Evolutionary conservation across 2,329 filamentous ascomycete genomes (phyloP).

Genomic region (Emergomyces orientalis): DNA sequence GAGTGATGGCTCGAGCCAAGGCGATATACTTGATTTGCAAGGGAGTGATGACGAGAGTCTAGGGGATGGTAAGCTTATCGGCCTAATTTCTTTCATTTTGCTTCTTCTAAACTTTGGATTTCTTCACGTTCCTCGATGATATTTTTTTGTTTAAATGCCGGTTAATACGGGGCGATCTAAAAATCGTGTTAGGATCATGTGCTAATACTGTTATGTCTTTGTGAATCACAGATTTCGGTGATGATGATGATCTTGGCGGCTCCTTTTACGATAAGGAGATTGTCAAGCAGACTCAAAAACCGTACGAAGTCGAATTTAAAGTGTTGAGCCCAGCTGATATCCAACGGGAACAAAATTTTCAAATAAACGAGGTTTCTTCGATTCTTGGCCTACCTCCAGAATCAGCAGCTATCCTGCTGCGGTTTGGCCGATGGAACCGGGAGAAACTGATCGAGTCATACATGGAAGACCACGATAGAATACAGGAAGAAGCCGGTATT

Average conservation of each 20-base stretch:
- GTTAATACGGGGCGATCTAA: neutral
- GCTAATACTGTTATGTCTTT: neutral
- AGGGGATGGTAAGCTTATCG: slow-evolving; percentile 30
- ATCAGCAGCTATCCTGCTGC: slow-evolving; percentile 79
- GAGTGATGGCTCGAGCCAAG: slow-evolving; percentile 70
- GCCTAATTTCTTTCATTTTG: neutral
- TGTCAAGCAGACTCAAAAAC: slow-evolving; percentile 59
- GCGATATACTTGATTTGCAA: slow-evolving; percentile 55
- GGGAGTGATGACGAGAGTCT: slow-evolving; percentile 61
- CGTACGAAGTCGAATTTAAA: slow-evolving; percentile 77
- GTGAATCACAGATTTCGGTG: slow-evolving; percentile 18
- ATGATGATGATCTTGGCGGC: slow-evolving; percentile 49
- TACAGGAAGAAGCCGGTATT: slow-evolving; percentile 76
- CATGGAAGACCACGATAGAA: slow-evolving; percentile 75
- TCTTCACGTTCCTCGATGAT: neutral
- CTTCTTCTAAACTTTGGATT: neutral
- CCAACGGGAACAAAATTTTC: slow-evolving; percentile 70
- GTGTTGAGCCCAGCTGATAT: slow-evolving; percentile 75
- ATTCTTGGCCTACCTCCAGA: slow-evolving; percentile 85
- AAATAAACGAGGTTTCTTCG: slow-evolving; percentile 82
- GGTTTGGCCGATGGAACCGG: slow-evolving; percentile 91
- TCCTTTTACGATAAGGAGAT: slow-evolving; percentile 63
- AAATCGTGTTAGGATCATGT: neutral
- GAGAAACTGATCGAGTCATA: slow-evolving; percentile 90
- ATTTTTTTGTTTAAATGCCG: neutral